Conservation (phyloP, 108 stramenopile genomes). For the Cyclotella atomus region DNA sequence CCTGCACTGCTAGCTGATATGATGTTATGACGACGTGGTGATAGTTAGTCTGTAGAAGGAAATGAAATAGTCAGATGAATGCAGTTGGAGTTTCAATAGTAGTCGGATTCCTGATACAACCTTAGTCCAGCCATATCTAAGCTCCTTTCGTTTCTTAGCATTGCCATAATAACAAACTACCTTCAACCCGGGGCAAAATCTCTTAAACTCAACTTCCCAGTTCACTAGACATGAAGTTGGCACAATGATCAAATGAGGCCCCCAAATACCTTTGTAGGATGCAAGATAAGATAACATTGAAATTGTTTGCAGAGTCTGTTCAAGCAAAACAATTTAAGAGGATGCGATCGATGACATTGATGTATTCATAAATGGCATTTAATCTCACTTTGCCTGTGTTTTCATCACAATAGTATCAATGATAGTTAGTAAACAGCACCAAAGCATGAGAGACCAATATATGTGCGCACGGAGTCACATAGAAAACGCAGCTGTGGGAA, state of each 20-base stretch:
- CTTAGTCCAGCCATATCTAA: conserved; percentile 95
- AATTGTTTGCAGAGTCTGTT: conserved; percentile 94
- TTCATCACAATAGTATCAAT: too few species aligned
- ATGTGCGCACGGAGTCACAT: too few species aligned
- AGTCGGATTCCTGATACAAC: too few species aligned
- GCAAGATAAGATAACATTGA: conserved; percentile 94
- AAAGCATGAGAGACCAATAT: too few species aligned
- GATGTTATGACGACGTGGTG: conserved; percentile 96
- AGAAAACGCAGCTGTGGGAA: too few species aligned
- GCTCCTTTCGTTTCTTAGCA: conserved; percentile 89
- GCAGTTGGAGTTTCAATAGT: too few species aligned
- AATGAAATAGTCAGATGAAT: neutral
- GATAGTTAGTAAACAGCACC: too few species aligned
- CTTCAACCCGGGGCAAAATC: conserved; percentile 93
- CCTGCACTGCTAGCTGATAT: conserved; percentile 97
- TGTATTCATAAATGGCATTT: neutral
- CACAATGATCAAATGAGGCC: conserved; percentile 97
- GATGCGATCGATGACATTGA: neutral
- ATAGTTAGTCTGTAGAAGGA: conserved; percentile 62
- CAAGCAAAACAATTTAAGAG: conserved; percentile 23
- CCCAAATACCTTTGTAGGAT: conserved; percentile 96
- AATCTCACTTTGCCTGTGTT: conserved; percentile 69
- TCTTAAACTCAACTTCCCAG: conserved; percentile 98
- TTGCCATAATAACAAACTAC: conserved; percentile 97
- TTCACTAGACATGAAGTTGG: conserved; percentile 97